Conservation (phyloP, 2,329 filamentous ascomycete genomes). For the Nemania sp. region DNA sequence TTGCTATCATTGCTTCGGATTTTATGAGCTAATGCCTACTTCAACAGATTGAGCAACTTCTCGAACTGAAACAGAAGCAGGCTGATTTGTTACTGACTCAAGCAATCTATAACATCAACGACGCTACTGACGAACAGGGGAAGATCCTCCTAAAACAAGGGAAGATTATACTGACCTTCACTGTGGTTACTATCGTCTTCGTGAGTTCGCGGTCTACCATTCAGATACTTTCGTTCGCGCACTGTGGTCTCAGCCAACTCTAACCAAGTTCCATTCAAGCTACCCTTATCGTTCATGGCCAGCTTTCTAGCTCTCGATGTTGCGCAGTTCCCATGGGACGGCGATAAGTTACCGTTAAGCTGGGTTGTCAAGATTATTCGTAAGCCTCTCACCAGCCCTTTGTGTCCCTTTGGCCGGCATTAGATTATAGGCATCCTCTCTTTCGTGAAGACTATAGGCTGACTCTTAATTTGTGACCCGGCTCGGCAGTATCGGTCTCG, state of each 20-base stretch:
- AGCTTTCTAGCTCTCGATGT: constrained; percentile 4
- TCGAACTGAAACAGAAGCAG: constrained; percentile 4
- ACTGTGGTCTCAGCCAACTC: not conserved
- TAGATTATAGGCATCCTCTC: too few species aligned
- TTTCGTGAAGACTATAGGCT: not conserved
- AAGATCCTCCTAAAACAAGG: not conserved
- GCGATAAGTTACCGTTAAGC: not conserved
- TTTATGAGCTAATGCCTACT: not conserved
- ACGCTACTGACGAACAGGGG: not conserved
- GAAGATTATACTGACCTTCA: not conserved
- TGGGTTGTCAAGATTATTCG: not conserved
- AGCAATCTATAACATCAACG: not conserved
- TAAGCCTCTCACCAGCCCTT: not conserved
- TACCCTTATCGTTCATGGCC: constrained; percentile 1
- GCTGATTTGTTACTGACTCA: not conserved
- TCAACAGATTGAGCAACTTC: not conserved
- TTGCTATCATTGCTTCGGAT: not conserved
- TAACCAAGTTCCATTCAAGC: not conserved
- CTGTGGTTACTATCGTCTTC: not conserved
- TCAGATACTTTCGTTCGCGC: not conserved
- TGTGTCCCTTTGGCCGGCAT: too few species aligned
- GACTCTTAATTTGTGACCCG: not conserved
- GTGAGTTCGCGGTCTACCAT: not conserved
- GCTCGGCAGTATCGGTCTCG: not conserved
- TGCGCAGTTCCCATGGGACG: not conserved